Evolutionary conservation across 2,329 filamentous ascomycete species (phyloP), one percentile per base, ranked within the genome.

Genomic region (Ophiostoma triangulosporum): DNA sequence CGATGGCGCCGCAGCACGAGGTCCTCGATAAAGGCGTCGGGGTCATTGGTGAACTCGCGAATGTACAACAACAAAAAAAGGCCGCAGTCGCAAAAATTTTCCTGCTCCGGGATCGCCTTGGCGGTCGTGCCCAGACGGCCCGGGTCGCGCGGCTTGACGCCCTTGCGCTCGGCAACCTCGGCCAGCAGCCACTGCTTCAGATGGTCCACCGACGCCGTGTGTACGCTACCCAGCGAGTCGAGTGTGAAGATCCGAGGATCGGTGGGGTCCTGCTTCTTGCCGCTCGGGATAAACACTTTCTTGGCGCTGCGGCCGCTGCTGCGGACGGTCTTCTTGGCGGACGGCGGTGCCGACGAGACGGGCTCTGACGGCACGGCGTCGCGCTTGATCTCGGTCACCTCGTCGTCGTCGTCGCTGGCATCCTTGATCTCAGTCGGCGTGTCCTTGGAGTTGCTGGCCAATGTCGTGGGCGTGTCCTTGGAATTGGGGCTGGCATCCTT

Each of bases 61-160:
- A 95, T 74, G 62, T 97, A 98, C 2, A 83, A 85, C 4, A 96
- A 71, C 3, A 97, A 71, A 61, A 86, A 98, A 0, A 96, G 71
- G 8, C 93, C 93, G 62, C 93, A 98, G 64, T 98, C 93, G 57
- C 80, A 90, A 60, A 77, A 86, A 63, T 98, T 97, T 49, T 79
- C 69, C 65, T 98, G 93, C 57, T 77, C 70, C 0, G 93, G 91
- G 14, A 96, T 83, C 7, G 76, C 73, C 56, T 78, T 84, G 4
- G 86, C 87, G 36, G 81, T 88, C 72, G 86, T 81, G 4, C 73
- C 73, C 29, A 70, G 61, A 3, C 65, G 62, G 36, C 59, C 32
- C 14, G 67, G 63, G 51, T 66, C 33, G 27, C 66, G 59, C 45
- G 78, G 63, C 35, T 70, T 62, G 56, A 72, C 60, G 31, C 67